Base-by-base conservation (phyloP, 345 rosid genomes). In the Arabidopsis suecica region DNA sequence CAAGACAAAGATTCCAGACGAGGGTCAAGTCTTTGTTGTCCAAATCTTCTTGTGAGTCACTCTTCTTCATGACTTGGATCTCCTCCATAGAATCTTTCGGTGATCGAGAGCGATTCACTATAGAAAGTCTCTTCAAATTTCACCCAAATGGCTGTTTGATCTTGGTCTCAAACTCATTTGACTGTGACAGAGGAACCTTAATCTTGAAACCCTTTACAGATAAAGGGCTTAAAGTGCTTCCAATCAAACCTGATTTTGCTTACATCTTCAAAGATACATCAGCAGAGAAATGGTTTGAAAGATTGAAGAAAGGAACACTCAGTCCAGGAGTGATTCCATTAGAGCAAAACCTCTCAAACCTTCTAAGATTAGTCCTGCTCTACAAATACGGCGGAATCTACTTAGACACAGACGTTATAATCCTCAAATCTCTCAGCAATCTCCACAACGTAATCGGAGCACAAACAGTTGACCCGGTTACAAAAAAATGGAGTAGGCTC, bases 21-120 rank as follows among this genome's bases (percentile, higher is more conserved):
- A 73, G 65, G 75, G 63, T 92, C 37, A 82, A 73, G 56, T 71
- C 55, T 1, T 90, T 90, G 77, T 81, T 90, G 11, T 75, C 76
- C 14, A 82, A 80, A 13, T 79, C 88, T 7, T 72, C 73, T 1
- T 95, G 99, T 53, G 82, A 87, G 81, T 76, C 82, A 42, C 74
- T 82, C 62, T 86, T 95, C 82, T 95, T 95, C 85, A 90, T 95
- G 96, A 95, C 97, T 2, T 90, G 97, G 97, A 95, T 92, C 75
- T 88, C 96, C 36, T 81, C 92, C 7, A 50, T 85, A 0, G 84
- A 83, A 20, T 83, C 90, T 37, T 89, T 90, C 61, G 85, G 93
- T 61, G 83, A 82, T 3, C 61, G 97, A 65, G 99, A 92, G 41
- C 18, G 72, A 30, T 76, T 92, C 62, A 79, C 81, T 1, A 25